These are phyloP conservation scores for Clarireedia homoeocarpa DNA, from an alignment of 2,329 filamentous ascomycete species.

Conservation along the genomic window DNA sequence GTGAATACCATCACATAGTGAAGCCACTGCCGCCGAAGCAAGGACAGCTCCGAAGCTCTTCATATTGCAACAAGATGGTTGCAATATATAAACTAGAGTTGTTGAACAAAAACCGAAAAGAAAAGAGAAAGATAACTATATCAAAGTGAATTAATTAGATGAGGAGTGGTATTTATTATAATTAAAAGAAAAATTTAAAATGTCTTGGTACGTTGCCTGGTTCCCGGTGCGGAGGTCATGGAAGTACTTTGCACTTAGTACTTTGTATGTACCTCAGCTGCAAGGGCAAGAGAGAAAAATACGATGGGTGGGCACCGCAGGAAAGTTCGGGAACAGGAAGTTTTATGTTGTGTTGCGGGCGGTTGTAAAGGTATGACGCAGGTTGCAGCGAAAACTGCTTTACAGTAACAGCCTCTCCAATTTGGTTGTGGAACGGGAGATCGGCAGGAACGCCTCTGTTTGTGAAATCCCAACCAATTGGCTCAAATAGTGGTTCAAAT, in stretches of 20 bases:
- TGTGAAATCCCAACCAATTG: neutral
- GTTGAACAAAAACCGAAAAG: neutral
- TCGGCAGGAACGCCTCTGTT: neutral
- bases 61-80: neutral
- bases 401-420: neutral
- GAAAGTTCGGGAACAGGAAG: too few relatives aligned
- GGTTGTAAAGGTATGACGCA: neutral
- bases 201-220: too few relatives aligned
- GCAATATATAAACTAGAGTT: neutral
- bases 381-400: neutral
- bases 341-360: too few relatives aligned
- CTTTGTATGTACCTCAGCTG: too few relatives aligned
- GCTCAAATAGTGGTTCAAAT: too few relatives aligned
- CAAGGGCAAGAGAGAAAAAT: too few relatives aligned
- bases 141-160: too few relatives aligned
- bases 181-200: too few relatives aligned
- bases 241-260: too few relatives aligned
- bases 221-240: too few relatives aligned
- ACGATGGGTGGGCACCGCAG: too few relatives aligned
- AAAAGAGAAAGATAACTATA: neutral
- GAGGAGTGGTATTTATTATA: too few relatives aligned
- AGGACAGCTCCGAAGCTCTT: neutral
- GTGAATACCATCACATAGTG: constrained; percentile 4
- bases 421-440: neutral
- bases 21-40: neutral